These are phyloP conservation scores for Teunomyces barrocoloradensis DNA, from an alignment of 805 yeast species.

Conservation along the genomic window DNA sequence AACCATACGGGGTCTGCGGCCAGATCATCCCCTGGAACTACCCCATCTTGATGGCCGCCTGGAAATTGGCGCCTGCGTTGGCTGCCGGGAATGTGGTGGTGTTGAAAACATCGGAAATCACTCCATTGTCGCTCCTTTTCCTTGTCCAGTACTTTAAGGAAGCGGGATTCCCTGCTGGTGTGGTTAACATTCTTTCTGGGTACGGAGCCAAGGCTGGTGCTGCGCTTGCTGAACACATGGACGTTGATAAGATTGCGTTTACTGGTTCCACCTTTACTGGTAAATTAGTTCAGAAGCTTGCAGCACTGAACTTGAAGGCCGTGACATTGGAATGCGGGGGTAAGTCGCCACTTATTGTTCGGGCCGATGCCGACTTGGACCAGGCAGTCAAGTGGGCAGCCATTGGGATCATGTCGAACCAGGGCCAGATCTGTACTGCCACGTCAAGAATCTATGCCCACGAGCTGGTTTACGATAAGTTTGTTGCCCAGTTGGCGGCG, in stretches of 20 bases:
- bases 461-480: slow-evolving; percentile 54
- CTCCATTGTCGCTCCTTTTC: slow-evolving; percentile 67
- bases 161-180: slow-evolving; percentile 79
- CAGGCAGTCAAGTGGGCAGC: slow-evolving; percentile 70
- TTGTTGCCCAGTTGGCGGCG: slow-evolving; percentile 42
- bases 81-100: slow-evolving; percentile 76
- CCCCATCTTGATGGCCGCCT: slow-evolving; percentile 66
- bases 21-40: slow-evolving; percentile 75
- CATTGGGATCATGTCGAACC: slow-evolving; percentile 60
- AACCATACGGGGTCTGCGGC: slow-evolving; percentile 65
- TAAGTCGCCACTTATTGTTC: slow-evolving; percentile 61
- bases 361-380: slow-evolving; percentile 61
- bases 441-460: slow-evolving; percentile 62
- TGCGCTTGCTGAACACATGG: slow-evolving; percentile 55
- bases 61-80: slow-evolving; percentile 82
- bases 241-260: slow-evolving; percentile 51
- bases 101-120: slow-evolving; percentile 71
- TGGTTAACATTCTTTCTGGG: slow-evolving; percentile 68
- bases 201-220: slow-evolving; percentile 69
- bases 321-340: slow-evolving; percentile 75
- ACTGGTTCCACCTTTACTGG: slow-evolving; percentile 65
- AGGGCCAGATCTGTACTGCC: slow-evolving; percentile 70
- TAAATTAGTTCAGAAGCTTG: slow-evolving; percentile 57
- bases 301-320: slow-evolving; percentile 58
- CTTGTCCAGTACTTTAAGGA: slow-evolving; percentile 56